These are phyloP conservation scores for Schizonepeta tenuifolia DNA, from an alignment of 257 asterid genomes.

Conservation along the genomic window DNA sequence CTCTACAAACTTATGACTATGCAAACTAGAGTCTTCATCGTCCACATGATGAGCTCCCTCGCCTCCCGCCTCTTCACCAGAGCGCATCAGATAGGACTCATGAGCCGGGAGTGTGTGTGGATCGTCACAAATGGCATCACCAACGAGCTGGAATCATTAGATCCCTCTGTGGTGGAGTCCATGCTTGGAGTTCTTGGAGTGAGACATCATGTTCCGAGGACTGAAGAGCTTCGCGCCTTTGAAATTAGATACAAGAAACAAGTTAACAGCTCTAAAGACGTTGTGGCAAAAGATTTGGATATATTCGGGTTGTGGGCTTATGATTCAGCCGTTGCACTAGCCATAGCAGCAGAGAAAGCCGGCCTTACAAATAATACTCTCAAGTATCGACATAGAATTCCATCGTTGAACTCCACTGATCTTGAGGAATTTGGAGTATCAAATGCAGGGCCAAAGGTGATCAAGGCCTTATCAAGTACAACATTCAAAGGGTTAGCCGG, in stretches of 20 bases:
- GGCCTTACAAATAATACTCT: no score
- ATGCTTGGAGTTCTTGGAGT: constrained; percentile 38
- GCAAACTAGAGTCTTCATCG: constrained; percentile 52
- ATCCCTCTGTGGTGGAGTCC: constrained; percentile 12
- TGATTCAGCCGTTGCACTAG: constrained; percentile 35
- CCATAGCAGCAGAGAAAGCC: constrained; percentile 41
- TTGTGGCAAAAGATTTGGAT: background rate
- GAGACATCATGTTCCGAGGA: constrained; percentile 25
- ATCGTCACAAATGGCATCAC: constrained; percentile 38
- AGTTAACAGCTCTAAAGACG: background rate
- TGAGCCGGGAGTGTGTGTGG: constrained; percentile 39
- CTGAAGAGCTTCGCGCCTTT: constrained; percentile 22
- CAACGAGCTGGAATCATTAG: constrained; percentile 21
- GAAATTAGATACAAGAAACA: constrained; percentile 1
- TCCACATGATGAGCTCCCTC: constrained; percentile 38
- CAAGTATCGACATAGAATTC: no score
- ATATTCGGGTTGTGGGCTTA: constrained; percentile 34
- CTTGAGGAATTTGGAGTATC: constrained; percentile 51
- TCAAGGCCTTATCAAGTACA: constrained; percentile 37
- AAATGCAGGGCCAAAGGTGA: constrained; percentile 37
- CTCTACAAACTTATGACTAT: constrained; percentile 47
- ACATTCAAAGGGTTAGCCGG: constrained; percentile 57
- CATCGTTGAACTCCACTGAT: background rate
- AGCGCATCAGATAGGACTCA: constrained; percentile 33
- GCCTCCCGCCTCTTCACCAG: constrained; percentile 39